Conservation (phyloP, 2,329 filamentous ascomycete genomes). For the Trichoderma sp. region DNA sequence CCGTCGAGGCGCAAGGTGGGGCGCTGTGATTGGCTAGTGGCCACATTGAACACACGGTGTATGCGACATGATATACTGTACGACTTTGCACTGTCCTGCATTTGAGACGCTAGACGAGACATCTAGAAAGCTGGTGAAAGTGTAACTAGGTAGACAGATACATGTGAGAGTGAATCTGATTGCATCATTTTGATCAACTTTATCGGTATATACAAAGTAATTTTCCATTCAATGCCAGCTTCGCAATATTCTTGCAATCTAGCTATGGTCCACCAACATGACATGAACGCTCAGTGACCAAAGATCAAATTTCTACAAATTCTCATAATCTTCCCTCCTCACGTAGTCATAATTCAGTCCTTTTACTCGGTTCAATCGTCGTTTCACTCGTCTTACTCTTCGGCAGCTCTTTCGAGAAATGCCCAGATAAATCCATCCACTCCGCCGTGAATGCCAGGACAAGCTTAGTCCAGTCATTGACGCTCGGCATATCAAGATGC, state of each 20-base stretch:
- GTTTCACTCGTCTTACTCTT: slow-evolving; percentile 35
- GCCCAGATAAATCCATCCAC: slow-evolving; percentile 76
- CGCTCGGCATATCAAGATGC: slow-evolving; percentile 77
- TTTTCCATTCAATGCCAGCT: not conserved
- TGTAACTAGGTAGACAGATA: not conserved
- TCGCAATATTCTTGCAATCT: not conserved
- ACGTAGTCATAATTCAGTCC: slow-evolving; percentile 37
- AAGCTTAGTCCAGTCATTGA: slow-evolving; percentile 86
- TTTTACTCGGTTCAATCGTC: slow-evolving; percentile 32
- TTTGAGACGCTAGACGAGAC: not conserved
- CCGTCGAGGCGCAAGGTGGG: slow-evolving; percentile 23
- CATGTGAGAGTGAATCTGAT: not conserved
- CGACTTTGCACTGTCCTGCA: not conserved
- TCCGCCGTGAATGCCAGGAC: slow-evolving; percentile 83
- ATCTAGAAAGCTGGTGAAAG: not conserved
- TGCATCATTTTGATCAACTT: not conserved
- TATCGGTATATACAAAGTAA: not conserved
- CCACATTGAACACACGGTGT: slow-evolving; percentile 6
- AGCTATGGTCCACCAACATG: not conserved
- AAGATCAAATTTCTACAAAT: not conserved
- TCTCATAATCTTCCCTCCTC: not conserved
- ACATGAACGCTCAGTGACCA: not conserved
- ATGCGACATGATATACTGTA: not conserved
- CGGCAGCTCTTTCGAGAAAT: slow-evolving; percentile 36
- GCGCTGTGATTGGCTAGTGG: slow-evolving; percentile 31